Evolutionary conservation across 2,329 filamentous ascomycete genomes (phyloP).

Genomic region (Calonectria hawksworthii): DNA sequence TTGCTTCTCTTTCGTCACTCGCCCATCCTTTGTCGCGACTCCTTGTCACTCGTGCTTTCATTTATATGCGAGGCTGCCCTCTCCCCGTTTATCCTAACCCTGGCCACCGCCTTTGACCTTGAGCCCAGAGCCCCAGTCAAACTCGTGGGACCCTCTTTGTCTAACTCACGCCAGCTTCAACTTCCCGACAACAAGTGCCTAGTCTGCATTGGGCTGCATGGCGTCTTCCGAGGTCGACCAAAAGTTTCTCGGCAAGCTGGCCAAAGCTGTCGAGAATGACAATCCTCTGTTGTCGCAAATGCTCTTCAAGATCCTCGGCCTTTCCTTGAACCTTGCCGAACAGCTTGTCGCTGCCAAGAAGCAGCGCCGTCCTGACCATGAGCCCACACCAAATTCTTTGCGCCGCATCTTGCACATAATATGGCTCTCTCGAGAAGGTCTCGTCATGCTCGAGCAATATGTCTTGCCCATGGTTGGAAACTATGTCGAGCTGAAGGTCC

Average conservation of each 20-base stretch:
- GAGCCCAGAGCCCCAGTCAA: slow-evolving; percentile 39
- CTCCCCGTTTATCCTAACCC: slow-evolving; percentile 35
- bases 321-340: slow-evolving; percentile 89
- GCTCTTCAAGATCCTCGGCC: slow-evolving; percentile 90
- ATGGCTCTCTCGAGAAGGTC: slow-evolving; percentile 93
- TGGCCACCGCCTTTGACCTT: slow-evolving; percentile 38
- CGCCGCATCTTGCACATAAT: slow-evolving; percentile 90
- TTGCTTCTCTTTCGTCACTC: slow-evolving; percentile 40
- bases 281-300: slow-evolving; percentile 85
- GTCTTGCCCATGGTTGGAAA: slow-evolving; percentile 87
- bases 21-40: slow-evolving; percentile 32
- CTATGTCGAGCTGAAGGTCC: slow-evolving; percentile 86
- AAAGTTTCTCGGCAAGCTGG: slow-evolving; percentile 93
- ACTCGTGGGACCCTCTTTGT: slow-evolving; percentile 33
- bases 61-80: slow-evolving; percentile 48
- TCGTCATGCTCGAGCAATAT: slow-evolving; percentile 89
- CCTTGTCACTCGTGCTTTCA: slow-evolving; percentile 43
- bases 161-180: slow-evolving; percentile 31
- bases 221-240: slow-evolving; percentile 97
- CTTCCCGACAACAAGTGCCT: slow-evolving; percentile 15
- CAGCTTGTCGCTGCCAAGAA: slow-evolving; percentile 88
- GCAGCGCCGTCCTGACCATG: slow-evolving; percentile 83
- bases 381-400: slow-evolving; percentile 83
- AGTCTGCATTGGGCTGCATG: slow-evolving; percentile 67
- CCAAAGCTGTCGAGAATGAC: slow-evolving; percentile 81